Percentiles rank a stretch among this genome's conserved stretches.
phyloP scores from a whole-genome alignment of 768 basidiomycete species.

The Pleurotus pulmonarius region DNA sequence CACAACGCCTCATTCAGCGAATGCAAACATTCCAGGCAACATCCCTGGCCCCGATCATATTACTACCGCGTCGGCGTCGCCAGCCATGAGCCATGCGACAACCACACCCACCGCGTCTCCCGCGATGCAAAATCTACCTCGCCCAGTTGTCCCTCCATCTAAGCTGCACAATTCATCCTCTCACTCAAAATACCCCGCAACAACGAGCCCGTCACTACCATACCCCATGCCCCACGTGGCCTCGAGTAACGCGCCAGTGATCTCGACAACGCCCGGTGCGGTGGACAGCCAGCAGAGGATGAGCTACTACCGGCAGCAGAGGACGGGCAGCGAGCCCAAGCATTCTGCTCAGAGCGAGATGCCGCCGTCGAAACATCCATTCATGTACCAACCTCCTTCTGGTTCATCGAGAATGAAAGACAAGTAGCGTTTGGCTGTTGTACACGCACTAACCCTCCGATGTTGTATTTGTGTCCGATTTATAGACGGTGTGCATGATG shows the following conservation, averaged over 20 bases:
- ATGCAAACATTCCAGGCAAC: conserved; percentile 16
- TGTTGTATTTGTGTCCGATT: background rate
- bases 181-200: conserved; percentile 16
- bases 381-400: conserved; percentile 45
- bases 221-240: conserved; percentile 78
- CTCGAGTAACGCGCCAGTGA: conserved; percentile 54
- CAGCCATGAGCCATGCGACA: conserved; percentile 34
- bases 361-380: conserved; percentile 32
- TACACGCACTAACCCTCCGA: background rate
- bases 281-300: conserved; percentile 39
- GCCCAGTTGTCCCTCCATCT: conserved; percentile 21
- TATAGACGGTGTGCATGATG: background rate
- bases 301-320: conserved; percentile 51
- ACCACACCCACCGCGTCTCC: conserved; percentile 52
- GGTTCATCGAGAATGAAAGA: conserved; percentile 5
- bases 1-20: conserved; percentile 26
- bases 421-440: background rate
- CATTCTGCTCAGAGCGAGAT: conserved; percentile 1
- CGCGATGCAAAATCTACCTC: conserved; percentile 43
- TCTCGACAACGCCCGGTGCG: conserved; percentile 27
- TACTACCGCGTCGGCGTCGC: conserved; percentile 14
- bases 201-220: conserved; percentile 34
- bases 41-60: conserved; percentile 17
- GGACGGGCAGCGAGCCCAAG: conserved; percentile 24
- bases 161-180: conserved; percentile 18